Conservation (phyloP, 2,329 filamentous ascomycete genomes). For the Trichoderma endophyticum region DNA sequence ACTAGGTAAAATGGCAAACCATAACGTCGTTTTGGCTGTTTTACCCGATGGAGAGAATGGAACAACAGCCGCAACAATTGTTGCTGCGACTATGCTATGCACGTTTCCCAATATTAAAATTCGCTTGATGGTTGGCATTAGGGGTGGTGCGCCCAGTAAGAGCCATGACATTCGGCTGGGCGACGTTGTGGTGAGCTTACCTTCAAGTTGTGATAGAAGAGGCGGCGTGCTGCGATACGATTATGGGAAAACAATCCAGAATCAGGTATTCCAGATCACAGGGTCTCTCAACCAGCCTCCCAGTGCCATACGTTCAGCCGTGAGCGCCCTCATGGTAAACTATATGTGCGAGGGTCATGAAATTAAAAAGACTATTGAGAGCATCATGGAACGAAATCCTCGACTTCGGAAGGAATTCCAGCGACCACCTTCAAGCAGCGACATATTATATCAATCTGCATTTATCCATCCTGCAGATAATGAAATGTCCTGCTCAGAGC, state of each 20-base stretch:
- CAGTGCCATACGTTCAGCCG: background rate
- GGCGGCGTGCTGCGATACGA: background rate
- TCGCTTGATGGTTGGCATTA: background rate
- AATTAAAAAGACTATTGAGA: background rate
- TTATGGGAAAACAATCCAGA: background rate
- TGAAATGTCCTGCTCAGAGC: background rate
- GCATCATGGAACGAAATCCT: background rate
- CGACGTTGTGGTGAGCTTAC: background rate
- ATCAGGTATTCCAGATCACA: background rate
- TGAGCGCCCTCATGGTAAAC: background rate
- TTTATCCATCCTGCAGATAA: background rate
- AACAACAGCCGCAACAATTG: rapidly evolving
- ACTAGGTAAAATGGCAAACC: background rate
- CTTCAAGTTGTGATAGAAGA: background rate
- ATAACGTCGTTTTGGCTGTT: background rate
- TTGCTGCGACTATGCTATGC: background rate
- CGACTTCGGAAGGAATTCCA: background rate
- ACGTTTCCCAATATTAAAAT: background rate
- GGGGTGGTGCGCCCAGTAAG: background rate
- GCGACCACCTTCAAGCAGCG: background rate
- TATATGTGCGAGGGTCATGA: background rate
- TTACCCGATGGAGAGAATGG: background rate
- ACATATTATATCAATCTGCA: background rate
- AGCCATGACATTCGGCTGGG: background rate
- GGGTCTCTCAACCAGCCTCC: background rate